Conservation (phyloP, 2,329 filamentous ascomycete species). For the Clarireedia paspali region DNA sequence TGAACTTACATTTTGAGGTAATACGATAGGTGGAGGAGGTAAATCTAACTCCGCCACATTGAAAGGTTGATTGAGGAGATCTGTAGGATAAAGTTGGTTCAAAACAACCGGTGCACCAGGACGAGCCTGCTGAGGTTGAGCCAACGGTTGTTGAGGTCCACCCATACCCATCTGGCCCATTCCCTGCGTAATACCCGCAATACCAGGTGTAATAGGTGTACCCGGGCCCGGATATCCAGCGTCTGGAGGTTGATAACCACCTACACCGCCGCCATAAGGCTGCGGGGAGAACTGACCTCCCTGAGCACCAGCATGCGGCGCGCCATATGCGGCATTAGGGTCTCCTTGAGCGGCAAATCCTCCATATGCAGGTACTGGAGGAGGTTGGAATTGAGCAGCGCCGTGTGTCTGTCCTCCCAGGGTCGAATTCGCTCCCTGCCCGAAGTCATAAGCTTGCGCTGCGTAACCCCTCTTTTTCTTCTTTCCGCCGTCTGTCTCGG, state of each 20-base stretch:
- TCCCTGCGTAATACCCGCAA: conserved; percentile 70
- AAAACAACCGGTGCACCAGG: conserved; percentile 45
- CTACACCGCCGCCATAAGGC: conserved; percentile 33
- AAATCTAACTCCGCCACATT: conserved; percentile 88
- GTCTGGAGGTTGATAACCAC: conserved; percentile 56
- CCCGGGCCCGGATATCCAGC: conserved; percentile 55
- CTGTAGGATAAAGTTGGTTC: conserved; percentile 88
- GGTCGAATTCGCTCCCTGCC: conserved; percentile 73
- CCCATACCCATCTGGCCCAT: conserved; percentile 73
- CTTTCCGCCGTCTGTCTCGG: conserved; percentile 42
- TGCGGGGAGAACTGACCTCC: conserved; percentile 28
- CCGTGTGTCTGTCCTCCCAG: conserved; percentile 59
- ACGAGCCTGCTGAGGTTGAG: conserved; percentile 42
- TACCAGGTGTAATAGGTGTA: conserved; percentile 32
- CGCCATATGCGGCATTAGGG: conserved; percentile 24
- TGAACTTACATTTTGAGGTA: conserved; percentile 82
- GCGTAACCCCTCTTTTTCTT: conserved; percentile 96
- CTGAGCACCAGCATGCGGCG: conserved; percentile 24
- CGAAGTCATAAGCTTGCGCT: conserved; percentile 89
- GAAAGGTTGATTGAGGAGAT: conserved; percentile 87
- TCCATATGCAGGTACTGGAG: conserved; percentile 31
- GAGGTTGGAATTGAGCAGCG: conserved; percentile 36
- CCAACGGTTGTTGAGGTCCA: conserved; percentile 28
- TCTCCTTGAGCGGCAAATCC: conserved; percentile 27
- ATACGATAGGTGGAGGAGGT: conserved; percentile 80